A percentile compares a stretch with the other conserved stretches of the same genome.
phyloP scores from a whole-genome alignment of 2,329 filamentous ascomycete species.

The Exserohilum turcica region DNA sequence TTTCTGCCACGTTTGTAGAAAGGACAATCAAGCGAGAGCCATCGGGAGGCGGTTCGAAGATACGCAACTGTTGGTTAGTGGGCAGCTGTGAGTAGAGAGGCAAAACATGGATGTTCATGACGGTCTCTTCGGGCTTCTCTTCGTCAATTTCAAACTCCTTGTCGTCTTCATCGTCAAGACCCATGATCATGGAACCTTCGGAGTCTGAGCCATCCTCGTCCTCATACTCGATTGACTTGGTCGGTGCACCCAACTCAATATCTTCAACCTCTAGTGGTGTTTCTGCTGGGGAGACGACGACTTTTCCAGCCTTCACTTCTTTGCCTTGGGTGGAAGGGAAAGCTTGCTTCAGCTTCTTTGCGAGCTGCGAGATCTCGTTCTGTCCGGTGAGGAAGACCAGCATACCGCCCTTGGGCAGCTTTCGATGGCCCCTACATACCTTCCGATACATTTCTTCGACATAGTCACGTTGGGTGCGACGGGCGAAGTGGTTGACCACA shows the following conservation, averaged over 20 bases:
- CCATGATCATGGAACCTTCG: conserved; percentile 65
- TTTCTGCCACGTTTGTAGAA: conserved; percentile 96
- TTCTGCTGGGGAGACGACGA: conserved; percentile 77
- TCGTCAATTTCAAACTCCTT: conserved; percentile 65
- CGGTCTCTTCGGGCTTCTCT: conserved; percentile 67
- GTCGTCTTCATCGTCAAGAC: conserved; percentile 65
- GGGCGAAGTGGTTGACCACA: conserved; percentile 86
- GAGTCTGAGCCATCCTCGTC: conserved; percentile 57
- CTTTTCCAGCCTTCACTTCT: conserved; percentile 63
- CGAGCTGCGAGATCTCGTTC: conserved; percentile 85
- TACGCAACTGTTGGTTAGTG: conserved; percentile 85
- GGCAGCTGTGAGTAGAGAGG: conserved; percentile 92
- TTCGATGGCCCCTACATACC: conserved; percentile 82
- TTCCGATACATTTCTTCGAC: conserved; percentile 89
- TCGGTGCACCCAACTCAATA: conserved; percentile 71
- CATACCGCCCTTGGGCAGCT: conserved; percentile 87
- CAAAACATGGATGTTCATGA: conserved; percentile 79
- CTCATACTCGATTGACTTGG: conserved; percentile 45
- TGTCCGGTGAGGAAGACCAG: conserved; percentile 94
- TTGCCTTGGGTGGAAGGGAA: conserved; percentile 59
- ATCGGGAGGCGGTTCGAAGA: conserved; percentile 85
- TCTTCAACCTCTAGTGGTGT: conserved; percentile 84
- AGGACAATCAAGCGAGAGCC: conserved; percentile 84
- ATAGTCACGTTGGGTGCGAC: conserved; percentile 83
- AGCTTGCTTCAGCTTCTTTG: conserved; percentile 74